phyloP scores from a whole-genome alignment of 257 asterid genomes.

The Primulina tabacum region DNA sequence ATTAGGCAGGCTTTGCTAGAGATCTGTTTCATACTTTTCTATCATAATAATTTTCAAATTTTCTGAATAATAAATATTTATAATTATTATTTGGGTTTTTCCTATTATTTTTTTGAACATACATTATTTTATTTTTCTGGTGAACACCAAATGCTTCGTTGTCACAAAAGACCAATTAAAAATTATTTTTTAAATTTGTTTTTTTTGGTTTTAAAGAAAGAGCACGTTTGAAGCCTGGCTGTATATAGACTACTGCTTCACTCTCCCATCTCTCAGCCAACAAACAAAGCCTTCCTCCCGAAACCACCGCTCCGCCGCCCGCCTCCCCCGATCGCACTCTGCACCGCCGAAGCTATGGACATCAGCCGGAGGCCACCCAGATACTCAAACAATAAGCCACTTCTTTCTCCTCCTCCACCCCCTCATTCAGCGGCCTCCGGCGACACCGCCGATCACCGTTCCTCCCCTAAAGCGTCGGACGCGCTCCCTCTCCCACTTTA shows the following conservation, averaged over 20 bases:
- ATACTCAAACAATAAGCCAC: neutral
- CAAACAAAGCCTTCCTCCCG: neutral
- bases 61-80: too few species aligned
- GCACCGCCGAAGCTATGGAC: neutral
- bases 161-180: too few species aligned
- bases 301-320: neutral
- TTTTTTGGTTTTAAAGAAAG: too few species aligned
- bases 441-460: slow-evolving; percentile 14
- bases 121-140: too few species aligned
- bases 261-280: neutral
- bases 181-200: too few species aligned
- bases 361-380: neutral
- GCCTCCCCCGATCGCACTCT: neutral
- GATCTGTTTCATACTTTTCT: too few species aligned
- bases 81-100: too few species aligned
- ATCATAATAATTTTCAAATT: too few species aligned
- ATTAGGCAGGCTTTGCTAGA: too few species aligned
- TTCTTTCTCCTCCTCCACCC: neutral
- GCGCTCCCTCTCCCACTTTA: slow-evolving; percentile 36
- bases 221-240: neutral
- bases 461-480: slow-evolving; percentile 31
- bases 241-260: neutral
- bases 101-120: too few species aligned
- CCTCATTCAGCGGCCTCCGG: neutral
- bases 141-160: too few species aligned